Base-by-base conservation (phyloP, 257 asterid species). In the Anisodus acutangulus region DNA sequence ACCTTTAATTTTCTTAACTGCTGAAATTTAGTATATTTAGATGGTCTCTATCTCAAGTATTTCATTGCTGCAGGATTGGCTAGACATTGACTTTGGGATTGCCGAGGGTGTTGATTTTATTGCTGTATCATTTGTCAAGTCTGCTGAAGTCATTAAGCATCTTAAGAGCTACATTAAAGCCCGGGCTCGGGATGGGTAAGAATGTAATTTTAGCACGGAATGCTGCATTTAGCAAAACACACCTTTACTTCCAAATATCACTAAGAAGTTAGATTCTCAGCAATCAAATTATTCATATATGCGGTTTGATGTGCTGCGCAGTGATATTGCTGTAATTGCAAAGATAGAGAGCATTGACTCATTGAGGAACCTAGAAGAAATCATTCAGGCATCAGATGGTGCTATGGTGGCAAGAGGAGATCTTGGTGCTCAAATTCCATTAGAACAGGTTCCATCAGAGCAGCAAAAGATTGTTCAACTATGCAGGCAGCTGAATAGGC, bases 391-490 rank as follows among this genome's bases (percentile, higher is more conserved):
- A 81, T 95, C 98, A 67, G 99, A 97, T 87, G 99, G 99, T 80
- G 98, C 98, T 85, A 97, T 97, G 98, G 98, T 97, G 69, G 99
- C 99, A 41, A 93, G 99, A 88, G 99, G 98, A 85, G 98, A 97
- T 88, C 94, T 97, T 2, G 98, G 98, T 79, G 99, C 98, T 45
- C 99, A 97, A 89, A 95, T 94, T 87, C 99, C 98, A 66, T 87
- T 95, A 89, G 99, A 97, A 87, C 98, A 95, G 91, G 98, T 97
- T 85, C 99, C 98, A 45, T 94, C 99, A 19, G 98, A 87, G 88
- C 99, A 97, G 89, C 97, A 93, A 83, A 97, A 69, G 86, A 93
- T 97, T 78, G 98, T 97, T 83, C 94, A 93, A 80, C 85, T 94
- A 9, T 97, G 99, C 90, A 89, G 99, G 86, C 95, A 97, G 87